Conservation (phyloP, 192 early-diverging fungal species). For the Dispira parvispora region DNA sequence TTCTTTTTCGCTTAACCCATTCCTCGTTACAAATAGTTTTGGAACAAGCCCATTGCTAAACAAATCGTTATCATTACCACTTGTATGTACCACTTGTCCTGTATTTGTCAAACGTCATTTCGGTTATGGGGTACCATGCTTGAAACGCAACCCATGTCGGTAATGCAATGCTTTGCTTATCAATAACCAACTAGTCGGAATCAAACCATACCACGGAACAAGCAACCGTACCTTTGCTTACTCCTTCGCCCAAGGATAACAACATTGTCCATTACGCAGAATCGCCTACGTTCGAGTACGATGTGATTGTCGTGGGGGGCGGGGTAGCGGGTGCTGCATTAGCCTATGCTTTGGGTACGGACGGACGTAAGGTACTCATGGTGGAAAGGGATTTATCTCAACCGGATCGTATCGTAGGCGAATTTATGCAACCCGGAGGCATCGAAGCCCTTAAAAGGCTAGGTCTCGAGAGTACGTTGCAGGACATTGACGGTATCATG, state of each 20-base stretch:
- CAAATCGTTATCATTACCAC: too few relatives aligned
- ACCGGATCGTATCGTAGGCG: conserved; percentile 96
- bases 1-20: too few relatives aligned
- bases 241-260: not conserved
- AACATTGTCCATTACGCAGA: not conserved
- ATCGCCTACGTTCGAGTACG: conserved; percentile 23
- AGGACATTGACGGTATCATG: conserved; percentile 70
- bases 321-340: conserved; percentile 85
- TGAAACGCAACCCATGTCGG: too few relatives aligned
- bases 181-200: too few relatives aligned
- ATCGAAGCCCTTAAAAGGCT: conserved; percentile 60
- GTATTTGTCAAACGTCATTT: too few relatives aligned
- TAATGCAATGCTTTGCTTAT: too few relatives aligned
- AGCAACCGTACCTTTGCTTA: not conserved
- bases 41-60: too few relatives aligned
- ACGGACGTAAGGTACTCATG: conserved; percentile 53
- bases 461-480: conserved; percentile 52
- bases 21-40: too few relatives aligned
- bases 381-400: conserved; percentile 79
- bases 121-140: too few relatives aligned
- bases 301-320: conserved; percentile 81
- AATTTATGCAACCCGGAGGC: conserved; percentile 91
- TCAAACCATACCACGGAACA: not conserved
- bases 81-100: too few relatives aligned
- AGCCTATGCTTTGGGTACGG: conserved; percentile 55